These are phyloP conservation scores for Arxiozyma slooffiae DNA, from an alignment of 1,139 yeast genomes.

Conservation along the genomic window DNA sequence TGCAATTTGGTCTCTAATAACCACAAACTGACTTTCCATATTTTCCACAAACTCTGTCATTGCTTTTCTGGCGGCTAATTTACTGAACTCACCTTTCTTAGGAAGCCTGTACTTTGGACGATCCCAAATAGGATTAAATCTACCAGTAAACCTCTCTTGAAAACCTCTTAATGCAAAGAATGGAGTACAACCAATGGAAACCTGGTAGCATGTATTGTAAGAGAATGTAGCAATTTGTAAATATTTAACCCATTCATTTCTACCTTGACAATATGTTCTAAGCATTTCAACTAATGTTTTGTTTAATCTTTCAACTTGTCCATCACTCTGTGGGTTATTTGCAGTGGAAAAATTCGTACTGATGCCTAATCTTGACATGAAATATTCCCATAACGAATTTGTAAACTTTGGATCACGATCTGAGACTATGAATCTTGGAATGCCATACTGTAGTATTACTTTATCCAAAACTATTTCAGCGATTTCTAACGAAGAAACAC, in stretches of 20 bases:
- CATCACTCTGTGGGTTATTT: not conserved
- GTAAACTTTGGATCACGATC: not conserved
- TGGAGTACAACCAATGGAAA: not conserved
- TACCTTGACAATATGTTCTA: conserved; percentile 12
- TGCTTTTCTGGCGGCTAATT: not conserved
- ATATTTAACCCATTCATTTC: conserved; percentile 10
- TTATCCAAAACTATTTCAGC: not conserved
- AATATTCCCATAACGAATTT: not conserved
- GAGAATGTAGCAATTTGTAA: not conserved
- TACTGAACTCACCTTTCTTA: not conserved
- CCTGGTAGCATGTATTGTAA: not conserved
- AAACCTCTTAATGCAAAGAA: not conserved
- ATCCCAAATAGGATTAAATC: not conserved
- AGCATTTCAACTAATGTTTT: not conserved
- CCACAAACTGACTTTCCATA: not conserved
- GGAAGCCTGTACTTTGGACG: not conserved
- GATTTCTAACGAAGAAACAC: not conserved
- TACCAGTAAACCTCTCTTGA: not conserved
- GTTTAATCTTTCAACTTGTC: no score
- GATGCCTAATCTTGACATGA: not conserved
- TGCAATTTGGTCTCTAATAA: not conserved
- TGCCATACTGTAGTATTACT: not conserved
- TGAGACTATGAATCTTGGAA: not conserved
- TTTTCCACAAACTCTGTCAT: not conserved
- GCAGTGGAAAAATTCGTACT: not conserved